Evolutionary conservation across 805 yeast genomes (phyloP).

Genomic region (Tetrapisispora arboricola): DNA sequence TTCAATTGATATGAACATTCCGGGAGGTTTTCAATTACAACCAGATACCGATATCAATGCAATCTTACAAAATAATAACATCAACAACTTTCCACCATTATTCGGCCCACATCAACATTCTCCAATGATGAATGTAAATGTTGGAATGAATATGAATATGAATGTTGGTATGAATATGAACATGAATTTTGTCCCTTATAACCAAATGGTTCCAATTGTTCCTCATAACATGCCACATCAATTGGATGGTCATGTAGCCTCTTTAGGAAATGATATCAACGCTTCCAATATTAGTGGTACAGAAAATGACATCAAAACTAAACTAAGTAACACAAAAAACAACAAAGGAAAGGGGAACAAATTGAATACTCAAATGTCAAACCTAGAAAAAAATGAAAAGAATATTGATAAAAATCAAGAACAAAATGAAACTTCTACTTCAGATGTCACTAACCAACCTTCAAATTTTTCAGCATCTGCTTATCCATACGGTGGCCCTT

Average conservation of each 20-base stretch:
- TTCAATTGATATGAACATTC: background rate
- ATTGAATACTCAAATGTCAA: constrained; percentile 1
- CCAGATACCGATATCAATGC: background rate
- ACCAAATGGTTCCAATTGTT: constrained; percentile 27
- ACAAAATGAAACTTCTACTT: background rate
- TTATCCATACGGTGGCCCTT: constrained; percentile 27
- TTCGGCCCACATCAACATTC: constrained; percentile 1
- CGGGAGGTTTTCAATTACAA: background rate
- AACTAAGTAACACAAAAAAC: constrained; percentile 8
- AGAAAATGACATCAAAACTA: constrained; percentile 3
- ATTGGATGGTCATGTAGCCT: constrained; percentile 7
- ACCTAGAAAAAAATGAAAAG: constrained; percentile 2
- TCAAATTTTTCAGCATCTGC: constrained; percentile 22
- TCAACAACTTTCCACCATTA: constrained; percentile 2
- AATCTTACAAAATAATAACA: background rate
- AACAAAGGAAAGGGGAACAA: constrained; percentile 5
- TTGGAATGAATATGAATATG: constrained; percentile 15
- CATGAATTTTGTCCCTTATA: constrained; percentile 26
- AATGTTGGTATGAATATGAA: constrained; percentile 20
- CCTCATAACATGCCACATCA: constrained; percentile 11
- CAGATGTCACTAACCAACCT: background rate
- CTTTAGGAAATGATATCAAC: constrained; percentile 10
- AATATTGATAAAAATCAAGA: background rate
- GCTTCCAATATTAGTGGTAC: constrained; percentile 6
- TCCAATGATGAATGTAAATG: constrained; percentile 1